These are phyloP conservation scores for Rheum nobile DNA, from an alignment of 148 eudicot genomes.

Conservation along the genomic window DNA sequence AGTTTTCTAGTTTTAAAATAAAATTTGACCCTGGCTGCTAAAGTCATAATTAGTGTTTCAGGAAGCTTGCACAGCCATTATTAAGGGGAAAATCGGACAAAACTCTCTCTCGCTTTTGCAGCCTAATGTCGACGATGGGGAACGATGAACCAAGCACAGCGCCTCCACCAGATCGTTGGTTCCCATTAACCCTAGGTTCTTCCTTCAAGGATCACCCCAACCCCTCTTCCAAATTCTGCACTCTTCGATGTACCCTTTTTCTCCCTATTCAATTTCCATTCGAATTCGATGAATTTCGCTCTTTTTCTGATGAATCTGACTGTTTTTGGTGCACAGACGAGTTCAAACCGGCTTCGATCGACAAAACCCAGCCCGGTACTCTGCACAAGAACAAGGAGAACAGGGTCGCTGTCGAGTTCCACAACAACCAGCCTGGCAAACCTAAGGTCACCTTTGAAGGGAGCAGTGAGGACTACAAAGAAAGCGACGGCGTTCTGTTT, in stretches of 20 bases:
- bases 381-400: conserved; percentile 76
- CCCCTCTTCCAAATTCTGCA: conserved; percentile 84
- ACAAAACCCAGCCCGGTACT: conserved; percentile 66
- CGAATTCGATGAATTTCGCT: background rate
- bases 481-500: conserved; percentile 83
- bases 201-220: conserved; percentile 60
- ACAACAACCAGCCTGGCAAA: conserved; percentile 68
- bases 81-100: no score
- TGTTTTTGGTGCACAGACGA: conserved; percentile 42
- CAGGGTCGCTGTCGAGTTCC: conserved; percentile 65
- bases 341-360: conserved; percentile 90
- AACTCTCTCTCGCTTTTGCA: no score
- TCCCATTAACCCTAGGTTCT: conserved; percentile 67
- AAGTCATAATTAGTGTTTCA: no score
- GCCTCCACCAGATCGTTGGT: conserved; percentile 76
- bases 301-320: background rate
- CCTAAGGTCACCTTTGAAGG: conserved; percentile 80
- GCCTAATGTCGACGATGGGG: conserved; percentile 2
- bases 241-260: conserved; percentile 58
- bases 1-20: no score
- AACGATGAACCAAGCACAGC: conserved; percentile 50
- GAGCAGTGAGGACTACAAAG: conserved; percentile 74
- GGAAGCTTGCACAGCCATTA: no score
- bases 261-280: background rate
- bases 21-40: no score